Base-by-base conservation (phyloP, 2,329 filamentous ascomycete species). In the Madurella mycetomatis region DNA sequence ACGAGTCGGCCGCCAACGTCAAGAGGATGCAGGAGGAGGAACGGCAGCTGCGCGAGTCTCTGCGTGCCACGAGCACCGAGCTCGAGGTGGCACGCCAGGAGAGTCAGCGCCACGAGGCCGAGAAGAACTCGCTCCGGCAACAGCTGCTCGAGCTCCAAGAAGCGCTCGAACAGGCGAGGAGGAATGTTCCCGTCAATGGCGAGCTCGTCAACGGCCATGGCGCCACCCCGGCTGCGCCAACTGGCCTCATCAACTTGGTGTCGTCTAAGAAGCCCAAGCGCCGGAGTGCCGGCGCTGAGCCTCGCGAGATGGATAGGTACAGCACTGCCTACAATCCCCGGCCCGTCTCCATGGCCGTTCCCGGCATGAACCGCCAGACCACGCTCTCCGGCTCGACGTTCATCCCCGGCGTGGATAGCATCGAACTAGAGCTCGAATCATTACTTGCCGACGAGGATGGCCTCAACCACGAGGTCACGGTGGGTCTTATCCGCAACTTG, bases 191-290 rank as follows among this genome's bases (percentile, higher is more conserved):
- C 9, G 75, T 87, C 64, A 91, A 91, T 61, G 81, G 78, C 59
- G 87, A 90, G 43, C 65, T 85, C 51, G 71, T 76, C 51, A 91
- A 90, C 65, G 89, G 90, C 53, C 65, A 67, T 42, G 73, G 72
- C 47, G 68, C 72, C 49, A 70, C 75, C 16, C 76, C 82, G 47
- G 73, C 83, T 41, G 77, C 81, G 51, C 76, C 81, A 31, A 88
- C 80, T 67, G 92, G 91, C 41, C 83, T 99, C 58, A 96, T 99
- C 80, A 99, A 97, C 71, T 80, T 99, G 34, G 94, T 99, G 25
- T 89, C 92, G 2, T 92, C 90, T 47, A 97, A 97, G 84, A 96
- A 96, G 75, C 90, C 92, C 41, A 96, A 97, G 79, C 82, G 94
- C 67, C 84, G 94, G 62, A 97, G 92, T 70, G 92, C 90, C 54